Conservation (phyloP, 495 filamentous ascomycete genomes). For the Barbatosphaeria neglecta region DNA sequence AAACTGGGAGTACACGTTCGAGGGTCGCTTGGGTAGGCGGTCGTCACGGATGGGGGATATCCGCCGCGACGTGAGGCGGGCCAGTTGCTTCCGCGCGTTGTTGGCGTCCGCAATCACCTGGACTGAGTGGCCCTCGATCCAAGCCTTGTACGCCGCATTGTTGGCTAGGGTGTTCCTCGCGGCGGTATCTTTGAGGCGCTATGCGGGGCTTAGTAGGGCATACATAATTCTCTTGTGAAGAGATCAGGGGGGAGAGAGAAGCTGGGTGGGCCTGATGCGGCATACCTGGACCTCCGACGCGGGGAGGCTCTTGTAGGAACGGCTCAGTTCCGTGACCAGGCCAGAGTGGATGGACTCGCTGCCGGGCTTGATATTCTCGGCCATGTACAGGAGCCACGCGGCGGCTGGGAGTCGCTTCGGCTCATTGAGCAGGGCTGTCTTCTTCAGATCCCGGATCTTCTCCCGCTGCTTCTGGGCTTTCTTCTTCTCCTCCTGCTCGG, state of each 20-base stretch:
- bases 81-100: conserved; percentile 42
- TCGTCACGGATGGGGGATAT: conserved; percentile 38
- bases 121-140: conserved; percentile 47
- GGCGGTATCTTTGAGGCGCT: conserved; percentile 34
- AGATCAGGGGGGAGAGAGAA: background rate
- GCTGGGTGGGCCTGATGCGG: background rate
- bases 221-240: background rate
- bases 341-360: background rate
- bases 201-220: conserved; percentile 4
- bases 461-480: conserved; percentile 7
- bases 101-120: conserved; percentile 52
- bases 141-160: conserved; percentile 36
- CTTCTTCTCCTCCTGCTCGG: conserved; percentile 9
- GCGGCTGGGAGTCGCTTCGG: conserved; percentile 3
- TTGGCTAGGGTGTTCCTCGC: conserved; percentile 35
- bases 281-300: conserved; percentile 18
- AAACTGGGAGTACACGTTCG: conserved; percentile 32
- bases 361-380: background rate
- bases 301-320: conserved; percentile 16
- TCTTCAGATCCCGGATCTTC: conserved; percentile 11
- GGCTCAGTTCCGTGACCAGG: conserved; percentile 1
- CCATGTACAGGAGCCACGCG: conserved; percentile 11
- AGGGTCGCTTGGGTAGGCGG: conserved; percentile 40
- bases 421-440: conserved; percentile 15
- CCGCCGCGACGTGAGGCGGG: conserved; percentile 6